These are phyloP conservation scores for Rhodamnia rubescens DNA, from an alignment of 345 rosid species.

Conservation along the genomic window DNA sequence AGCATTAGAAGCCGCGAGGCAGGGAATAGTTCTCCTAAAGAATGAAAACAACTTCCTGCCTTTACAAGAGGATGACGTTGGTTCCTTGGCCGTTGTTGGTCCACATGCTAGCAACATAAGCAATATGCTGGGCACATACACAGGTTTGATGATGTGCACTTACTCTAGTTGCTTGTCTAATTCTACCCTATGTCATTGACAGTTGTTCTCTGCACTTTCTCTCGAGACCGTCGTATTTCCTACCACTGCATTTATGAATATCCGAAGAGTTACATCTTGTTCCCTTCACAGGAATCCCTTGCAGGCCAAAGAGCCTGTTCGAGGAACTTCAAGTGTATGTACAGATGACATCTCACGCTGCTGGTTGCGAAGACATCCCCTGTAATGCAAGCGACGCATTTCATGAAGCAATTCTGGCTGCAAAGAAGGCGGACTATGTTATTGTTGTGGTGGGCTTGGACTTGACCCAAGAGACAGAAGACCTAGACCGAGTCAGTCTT, in stretches of 20 bases:
- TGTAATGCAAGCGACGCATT: conserved; percentile 43
- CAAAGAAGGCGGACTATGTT: conserved; percentile 51
- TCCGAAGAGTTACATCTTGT: neutral
- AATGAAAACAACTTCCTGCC: conserved; percentile 66
- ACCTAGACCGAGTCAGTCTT: conserved; percentile 71
- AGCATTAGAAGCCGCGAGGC: conserved; percentile 79
- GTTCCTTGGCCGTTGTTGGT: conserved; percentile 73
- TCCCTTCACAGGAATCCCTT: conserved; percentile 47
- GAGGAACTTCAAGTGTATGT: conserved; percentile 42
- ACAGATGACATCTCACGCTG: conserved; percentile 27
- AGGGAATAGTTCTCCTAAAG: conserved; percentile 92
- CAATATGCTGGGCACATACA: conserved; percentile 65
- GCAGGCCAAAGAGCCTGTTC: conserved; percentile 51
- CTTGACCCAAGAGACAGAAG: conserved; percentile 83
- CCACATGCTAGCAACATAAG: conserved; percentile 53
- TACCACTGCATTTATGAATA: neutral
- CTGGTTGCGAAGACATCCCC: conserved; percentile 59
- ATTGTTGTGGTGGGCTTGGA: conserved; percentile 73
- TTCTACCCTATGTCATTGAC: neutral
- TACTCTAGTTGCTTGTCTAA: neutral
- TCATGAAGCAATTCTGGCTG: conserved; percentile 42
- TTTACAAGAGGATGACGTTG: conserved; percentile 26
- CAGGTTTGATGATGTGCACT: conserved; percentile 29
- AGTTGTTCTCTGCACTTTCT: neutral
- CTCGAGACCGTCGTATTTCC: neutral